A percentile compares a stretch with the other conserved stretches of the same genome.
Evolutionary conservation across 768 basidiomycete species (phyloP).

Genomic region (Suillus plorans): DNA sequence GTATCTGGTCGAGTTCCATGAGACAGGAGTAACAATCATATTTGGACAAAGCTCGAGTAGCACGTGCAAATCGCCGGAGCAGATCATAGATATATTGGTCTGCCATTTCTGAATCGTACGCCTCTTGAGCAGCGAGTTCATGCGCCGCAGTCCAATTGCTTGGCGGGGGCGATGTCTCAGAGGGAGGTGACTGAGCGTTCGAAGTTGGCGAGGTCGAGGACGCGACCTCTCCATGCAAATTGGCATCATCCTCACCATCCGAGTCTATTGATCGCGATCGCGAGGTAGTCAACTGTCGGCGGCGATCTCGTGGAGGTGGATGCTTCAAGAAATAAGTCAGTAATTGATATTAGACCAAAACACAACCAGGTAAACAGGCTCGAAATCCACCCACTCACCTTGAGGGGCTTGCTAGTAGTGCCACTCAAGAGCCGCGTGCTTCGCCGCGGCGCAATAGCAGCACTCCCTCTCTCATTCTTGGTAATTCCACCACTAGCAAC

Average conservation of each 20-base stretch:
- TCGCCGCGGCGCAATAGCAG: constrained; percentile 57
- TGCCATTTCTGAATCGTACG: constrained; percentile 69
- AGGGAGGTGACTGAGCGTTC: constrained; percentile 55
- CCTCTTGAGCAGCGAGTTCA: constrained; percentile 70
- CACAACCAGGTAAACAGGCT: constrained; percentile 3
- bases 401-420: constrained; percentile 51
- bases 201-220: constrained; percentile 64
- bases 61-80: constrained; percentile 78
- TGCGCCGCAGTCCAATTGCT: constrained; percentile 63
- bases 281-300: constrained; percentile 52
- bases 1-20: constrained; percentile 74
- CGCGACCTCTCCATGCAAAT: constrained; percentile 45
- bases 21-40: constrained; percentile 79
- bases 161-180: constrained; percentile 64
- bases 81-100: constrained; percentile 84
- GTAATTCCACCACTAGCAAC: constrained; percentile 38
- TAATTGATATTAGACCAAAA: constrained; percentile 24
- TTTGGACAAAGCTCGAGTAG: constrained; percentile 67
- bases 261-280: constrained; percentile 67
- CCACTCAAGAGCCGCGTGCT: constrained; percentile 72
- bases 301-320: constrained; percentile 51
- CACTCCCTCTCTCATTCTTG: constrained; percentile 48
- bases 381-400: constrained; percentile 42
- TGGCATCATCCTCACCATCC: constrained; percentile 67
- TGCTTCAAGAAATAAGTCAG: constrained; percentile 32